Evolutionary conservation across 768 basidiomycete species (phyloP).

Genomic region (Leccinum sublutescens): DNA sequence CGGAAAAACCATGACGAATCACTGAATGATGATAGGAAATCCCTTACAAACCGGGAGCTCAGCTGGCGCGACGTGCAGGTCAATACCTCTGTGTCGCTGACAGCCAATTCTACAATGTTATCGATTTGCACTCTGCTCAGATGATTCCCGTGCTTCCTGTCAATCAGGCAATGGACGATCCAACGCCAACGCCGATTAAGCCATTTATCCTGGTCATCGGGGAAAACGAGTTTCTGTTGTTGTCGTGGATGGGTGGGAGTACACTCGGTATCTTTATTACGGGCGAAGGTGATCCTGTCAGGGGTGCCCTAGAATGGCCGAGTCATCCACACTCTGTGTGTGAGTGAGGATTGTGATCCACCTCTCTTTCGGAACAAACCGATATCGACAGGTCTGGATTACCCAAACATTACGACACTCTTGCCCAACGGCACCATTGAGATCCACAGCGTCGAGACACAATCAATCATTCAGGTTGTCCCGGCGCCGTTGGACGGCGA

Average conservation of each 20-base stretch:
- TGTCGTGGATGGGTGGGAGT: slow-evolving; percentile 78
- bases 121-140: slow-evolving; percentile 73
- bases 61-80: slow-evolving; percentile 61
- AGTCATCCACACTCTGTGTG: slow-evolving; percentile 74
- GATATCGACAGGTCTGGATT: slow-evolving; percentile 61
- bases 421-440: slow-evolving; percentile 77
- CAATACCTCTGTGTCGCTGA: slow-evolving; percentile 73
- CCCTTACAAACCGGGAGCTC: slow-evolving; percentile 57
- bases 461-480: slow-evolving; percentile 68
- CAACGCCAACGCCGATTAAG: slow-evolving; percentile 41
- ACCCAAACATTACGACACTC: slow-evolving; percentile 76
- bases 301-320: slow-evolving; percentile 87
- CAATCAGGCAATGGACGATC: slow-evolving; percentile 57
- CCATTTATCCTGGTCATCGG: slow-evolving; percentile 76
- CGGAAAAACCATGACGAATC: not conserved
- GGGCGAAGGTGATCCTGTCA: slow-evolving; percentile 80
- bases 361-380: slow-evolving; percentile 1
- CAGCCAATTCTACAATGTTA: slow-evolving; percentile 66
- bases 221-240: slow-evolving; percentile 79
- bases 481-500: slow-evolving; percentile 40
- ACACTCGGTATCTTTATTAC: slow-evolving; percentile 88
- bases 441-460: slow-evolving; percentile 78
- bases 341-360: slow-evolving; percentile 39
- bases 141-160: slow-evolving; percentile 75
- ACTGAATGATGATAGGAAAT: slow-evolving; percentile 53